A percentile compares a stretch with the other conserved stretches of the same genome.
phyloP scores from a whole-genome alignment of 2,329 filamentous ascomycete genomes.

The Claviceps cyperi region DNA sequence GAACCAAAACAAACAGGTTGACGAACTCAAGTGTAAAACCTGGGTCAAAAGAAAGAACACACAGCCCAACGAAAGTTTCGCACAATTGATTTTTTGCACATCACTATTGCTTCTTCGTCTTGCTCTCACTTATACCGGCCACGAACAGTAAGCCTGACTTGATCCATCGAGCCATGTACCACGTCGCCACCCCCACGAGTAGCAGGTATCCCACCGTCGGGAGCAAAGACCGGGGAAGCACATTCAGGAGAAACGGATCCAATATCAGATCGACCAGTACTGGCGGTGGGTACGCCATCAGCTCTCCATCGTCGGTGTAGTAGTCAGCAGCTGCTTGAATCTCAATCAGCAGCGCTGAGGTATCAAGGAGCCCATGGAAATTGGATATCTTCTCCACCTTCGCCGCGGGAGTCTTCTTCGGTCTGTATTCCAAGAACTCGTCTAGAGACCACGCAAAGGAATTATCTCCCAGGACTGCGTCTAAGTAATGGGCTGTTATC shows the following conservation, averaged over 20 bases:
- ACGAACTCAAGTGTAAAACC: background rate
- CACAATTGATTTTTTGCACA: background rate
- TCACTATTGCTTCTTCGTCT: slow-evolving; percentile 25
- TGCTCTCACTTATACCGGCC: slow-evolving; percentile 12
- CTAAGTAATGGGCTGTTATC: slow-evolving; percentile 49
- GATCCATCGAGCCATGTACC: slow-evolving; percentile 26
- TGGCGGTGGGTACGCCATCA: slow-evolving; percentile 62
- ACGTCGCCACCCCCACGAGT: slow-evolving; percentile 38
- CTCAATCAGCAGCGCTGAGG: slow-evolving; percentile 52
- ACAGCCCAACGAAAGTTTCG: background rate
- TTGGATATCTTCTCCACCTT: background rate
- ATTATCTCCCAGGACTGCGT: slow-evolving; percentile 45
- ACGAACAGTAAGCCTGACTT: slow-evolving; percentile 15
- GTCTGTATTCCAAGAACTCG: slow-evolving; percentile 41
- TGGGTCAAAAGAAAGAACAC: background rate
- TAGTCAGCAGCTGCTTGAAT: slow-evolving; percentile 71
- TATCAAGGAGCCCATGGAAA: background rate
- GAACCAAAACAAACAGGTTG: background rate
- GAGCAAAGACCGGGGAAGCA: slow-evolving; percentile 63
- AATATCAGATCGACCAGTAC: slow-evolving; percentile 73
- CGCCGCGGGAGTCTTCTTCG: slow-evolving; percentile 10
- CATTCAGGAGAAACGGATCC: slow-evolving; percentile 69
- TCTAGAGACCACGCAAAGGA: slow-evolving; percentile 51
- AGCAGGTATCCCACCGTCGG: slow-evolving; percentile 57
- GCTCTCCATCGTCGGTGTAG: slow-evolving; percentile 54